A percentile compares a stretch with the other conserved stretches of the same genome.
These are phyloP conservation scores for Suillus tomentosus DNA, from an alignment of 768 basidiomycete species.

Conservation along the genomic window DNA sequence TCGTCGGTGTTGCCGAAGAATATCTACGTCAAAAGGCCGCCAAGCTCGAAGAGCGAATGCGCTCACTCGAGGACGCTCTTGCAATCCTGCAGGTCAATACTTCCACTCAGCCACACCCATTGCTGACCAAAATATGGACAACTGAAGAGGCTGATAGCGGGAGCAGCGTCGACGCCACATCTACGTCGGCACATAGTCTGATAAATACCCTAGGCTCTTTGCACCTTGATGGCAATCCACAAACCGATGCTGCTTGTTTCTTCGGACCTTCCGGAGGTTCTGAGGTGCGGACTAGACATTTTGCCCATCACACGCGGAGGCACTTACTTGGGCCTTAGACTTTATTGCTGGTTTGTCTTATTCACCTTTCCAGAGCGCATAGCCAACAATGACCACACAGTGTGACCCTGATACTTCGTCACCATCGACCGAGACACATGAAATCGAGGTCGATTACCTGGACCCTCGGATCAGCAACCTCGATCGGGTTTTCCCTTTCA, in stretches of 20 bases:
- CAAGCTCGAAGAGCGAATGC: conserved; percentile 52
- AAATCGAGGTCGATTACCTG: conserved; percentile 47
- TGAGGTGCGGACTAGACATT: conserved; percentile 40
- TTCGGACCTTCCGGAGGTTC: conserved; percentile 51
- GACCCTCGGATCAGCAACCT: conserved; percentile 46
- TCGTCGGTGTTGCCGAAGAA: conserved; percentile 54
- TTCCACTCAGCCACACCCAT: conserved; percentile 43
- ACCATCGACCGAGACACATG: conserved; percentile 27
- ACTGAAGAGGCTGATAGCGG: conserved; percentile 34
- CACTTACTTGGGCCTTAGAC: conserved; percentile 33
- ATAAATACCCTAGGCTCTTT: conserved; percentile 45
- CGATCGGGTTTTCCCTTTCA: conserved; percentile 47
- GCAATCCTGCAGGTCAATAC: conserved; percentile 46
- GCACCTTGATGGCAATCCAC: conserved; percentile 40
- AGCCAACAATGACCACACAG: conserved; percentile 13
- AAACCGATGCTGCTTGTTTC: conserved; percentile 30
- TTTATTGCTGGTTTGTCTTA: conserved; percentile 41
- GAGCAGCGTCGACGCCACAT: conserved; percentile 15
- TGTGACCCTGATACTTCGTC: conserved; percentile 14
- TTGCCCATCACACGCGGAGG: background rate
- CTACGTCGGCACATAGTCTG: conserved; percentile 22
- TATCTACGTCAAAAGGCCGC: conserved; percentile 50
- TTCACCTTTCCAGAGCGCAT: background rate
- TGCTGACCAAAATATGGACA: conserved; percentile 32
- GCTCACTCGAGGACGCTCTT: conserved; percentile 55